These are phyloP conservation scores for Neodidymelliopsis sp. DNA, from an alignment of 2,329 filamentous ascomycete species.

Conservation along the genomic window DNA sequence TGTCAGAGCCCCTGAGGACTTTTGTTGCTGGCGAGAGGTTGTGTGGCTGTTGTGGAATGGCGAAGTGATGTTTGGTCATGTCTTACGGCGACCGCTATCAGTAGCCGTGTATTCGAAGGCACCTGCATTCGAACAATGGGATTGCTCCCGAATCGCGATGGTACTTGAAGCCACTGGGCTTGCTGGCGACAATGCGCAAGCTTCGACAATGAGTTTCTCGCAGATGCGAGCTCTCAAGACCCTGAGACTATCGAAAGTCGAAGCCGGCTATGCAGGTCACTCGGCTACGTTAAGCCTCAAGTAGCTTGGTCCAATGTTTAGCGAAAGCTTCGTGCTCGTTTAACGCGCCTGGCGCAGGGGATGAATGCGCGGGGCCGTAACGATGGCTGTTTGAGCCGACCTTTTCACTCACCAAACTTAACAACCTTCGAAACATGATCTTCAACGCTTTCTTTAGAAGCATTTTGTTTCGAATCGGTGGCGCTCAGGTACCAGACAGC, in stretches of 20 bases:
- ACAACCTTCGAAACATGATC: slow-evolving; percentile 23
- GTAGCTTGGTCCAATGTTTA: not conserved
- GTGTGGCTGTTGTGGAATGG: too few relatives aligned
- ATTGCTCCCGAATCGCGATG: too few relatives aligned
- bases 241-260: not conserved
- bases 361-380: slow-evolving; percentile 12
- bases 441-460: slow-evolving; percentile 32
- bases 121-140: too few relatives aligned
- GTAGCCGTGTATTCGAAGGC: too few relatives aligned
- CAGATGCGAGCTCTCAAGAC: not conserved
- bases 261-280: not conserved
- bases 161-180: too few relatives aligned
- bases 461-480: slow-evolving; percentile 23
- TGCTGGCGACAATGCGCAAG: too few relatives aligned
- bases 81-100: too few relatives aligned
- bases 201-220: too few relatives aligned
- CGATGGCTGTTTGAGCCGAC: slow-evolving; percentile 24
- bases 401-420: slow-evolving; percentile 18
- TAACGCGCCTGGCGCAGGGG: slow-evolving; percentile 7
- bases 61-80: too few relatives aligned
- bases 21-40: too few relatives aligned
- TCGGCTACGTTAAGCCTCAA: slow-evolving; percentile 1
- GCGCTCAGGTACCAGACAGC: slow-evolving; percentile 8
- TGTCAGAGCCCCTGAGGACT: not conserved
- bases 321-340: slow-evolving; percentile 7